Percentiles rank a stretch among this genome's conserved stretches.
Conservation (phyloP, 768 basidiomycete species). For the Collybia sp. region DNA sequence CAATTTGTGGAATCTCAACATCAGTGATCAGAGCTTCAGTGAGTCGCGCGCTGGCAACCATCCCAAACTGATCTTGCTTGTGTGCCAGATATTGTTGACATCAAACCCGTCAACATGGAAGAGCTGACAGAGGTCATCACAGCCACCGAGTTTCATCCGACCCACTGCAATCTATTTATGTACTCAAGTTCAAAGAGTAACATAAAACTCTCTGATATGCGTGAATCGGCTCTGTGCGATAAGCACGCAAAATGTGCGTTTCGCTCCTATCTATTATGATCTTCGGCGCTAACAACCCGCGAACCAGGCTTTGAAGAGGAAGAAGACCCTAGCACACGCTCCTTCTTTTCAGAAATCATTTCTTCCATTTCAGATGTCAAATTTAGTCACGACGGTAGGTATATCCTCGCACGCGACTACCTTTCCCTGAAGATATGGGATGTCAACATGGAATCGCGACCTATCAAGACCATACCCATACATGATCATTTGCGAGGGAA, state of each 20-base stretch:
- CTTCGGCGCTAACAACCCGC: constrained; percentile 10
- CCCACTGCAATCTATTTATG: constrained; percentile 98
- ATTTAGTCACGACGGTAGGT: constrained; percentile 95
- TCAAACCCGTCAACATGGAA: constrained; percentile 99
- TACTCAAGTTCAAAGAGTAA: constrained; percentile 99
- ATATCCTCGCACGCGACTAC: constrained; percentile 96
- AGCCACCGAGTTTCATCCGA: constrained; percentile 98
- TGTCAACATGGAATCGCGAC: constrained; percentile 96
- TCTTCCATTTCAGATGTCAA: constrained; percentile 99
- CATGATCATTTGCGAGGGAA: constrained; percentile 97
- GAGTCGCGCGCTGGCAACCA: constrained; percentile 26
- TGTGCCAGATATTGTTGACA: constrained; percentile 90
- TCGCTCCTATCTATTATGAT: background rate
- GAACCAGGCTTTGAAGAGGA: constrained; percentile 93
- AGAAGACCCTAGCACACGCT: constrained; percentile 94
- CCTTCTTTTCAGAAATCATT: constrained; percentile 99
- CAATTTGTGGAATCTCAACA: constrained; percentile 98
- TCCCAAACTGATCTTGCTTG: no score
- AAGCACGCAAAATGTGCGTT: constrained; percentile 89
- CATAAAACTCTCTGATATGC: constrained; percentile 99
- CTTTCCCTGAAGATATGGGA: constrained; percentile 99
- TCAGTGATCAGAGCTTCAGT: constrained; percentile 99
- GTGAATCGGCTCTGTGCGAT: constrained; percentile 96
- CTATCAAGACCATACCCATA: constrained; percentile 96
- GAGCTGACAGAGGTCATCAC: constrained; percentile 99